phyloP scores from a whole-genome alignment of 1,284 basidiomycete genomes.

The Crucibulum cyathiforme region DNA sequence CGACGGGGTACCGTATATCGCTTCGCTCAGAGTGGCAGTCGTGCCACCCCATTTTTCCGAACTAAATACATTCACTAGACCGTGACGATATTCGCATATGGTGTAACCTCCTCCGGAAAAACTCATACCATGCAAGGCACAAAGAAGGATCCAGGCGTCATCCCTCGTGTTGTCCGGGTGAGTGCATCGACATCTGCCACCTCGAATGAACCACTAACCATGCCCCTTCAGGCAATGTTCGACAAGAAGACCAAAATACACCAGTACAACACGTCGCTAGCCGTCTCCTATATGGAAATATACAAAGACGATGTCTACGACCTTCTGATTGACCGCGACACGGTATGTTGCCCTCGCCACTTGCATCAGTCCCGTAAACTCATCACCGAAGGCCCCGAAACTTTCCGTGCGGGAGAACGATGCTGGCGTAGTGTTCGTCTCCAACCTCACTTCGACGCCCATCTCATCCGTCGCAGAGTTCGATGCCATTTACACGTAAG shows the following conservation, averaged over 20 bases:
- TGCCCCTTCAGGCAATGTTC: slow-evolving; percentile 53
- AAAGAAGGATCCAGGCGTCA: slow-evolving; percentile 71
- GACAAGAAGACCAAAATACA: slow-evolving; percentile 43
- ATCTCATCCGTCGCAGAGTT: slow-evolving; percentile 67
- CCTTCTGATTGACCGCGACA: slow-evolving; percentile 72
- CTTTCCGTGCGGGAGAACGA: slow-evolving; percentile 81
- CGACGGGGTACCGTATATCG: no score
- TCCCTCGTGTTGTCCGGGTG: slow-evolving; percentile 76
- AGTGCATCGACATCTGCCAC: slow-evolving; percentile 15
- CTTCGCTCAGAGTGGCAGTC: no score
- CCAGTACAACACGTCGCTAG: slow-evolving; percentile 49
- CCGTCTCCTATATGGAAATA: slow-evolving; percentile 83
- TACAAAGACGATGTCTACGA: slow-evolving; percentile 89
- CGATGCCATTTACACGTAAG: slow-evolving; percentile 67
- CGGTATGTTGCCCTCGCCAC: slow-evolving; percentile 47
- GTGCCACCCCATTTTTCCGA: background rate
- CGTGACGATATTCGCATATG: slow-evolving; percentile 82
- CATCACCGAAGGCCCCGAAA: slow-evolving; percentile 64
- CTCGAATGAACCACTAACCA: slow-evolving; percentile 3
- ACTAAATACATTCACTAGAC: slow-evolving; percentile 49
- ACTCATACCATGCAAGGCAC: slow-evolving; percentile 88
- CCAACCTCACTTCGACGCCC: slow-evolving; percentile 64
- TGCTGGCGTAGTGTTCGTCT: slow-evolving; percentile 77
- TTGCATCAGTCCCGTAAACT: slow-evolving; percentile 5
- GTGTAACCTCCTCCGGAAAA: slow-evolving; percentile 83